Base-by-base conservation (phyloP, 257 asterid genomes). In the Lycium barbarum region DNA sequence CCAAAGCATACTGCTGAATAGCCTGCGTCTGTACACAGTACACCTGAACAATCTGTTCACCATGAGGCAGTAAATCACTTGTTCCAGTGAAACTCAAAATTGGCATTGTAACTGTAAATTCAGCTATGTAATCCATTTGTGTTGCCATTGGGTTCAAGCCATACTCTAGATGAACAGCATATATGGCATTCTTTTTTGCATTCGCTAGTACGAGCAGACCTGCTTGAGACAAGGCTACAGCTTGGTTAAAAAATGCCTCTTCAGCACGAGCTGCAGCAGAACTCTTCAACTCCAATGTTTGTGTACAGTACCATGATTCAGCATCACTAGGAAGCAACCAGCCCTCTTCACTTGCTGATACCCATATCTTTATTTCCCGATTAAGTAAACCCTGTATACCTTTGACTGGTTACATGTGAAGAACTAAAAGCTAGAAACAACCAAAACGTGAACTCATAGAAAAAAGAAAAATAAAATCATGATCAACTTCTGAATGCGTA, bases 1-100 rank as follows among this genome's bases (percentile, higher is more conserved):
- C 98, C 89, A 97, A 87, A 54, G 98, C 99, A 88, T 97, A 95
- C 90, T 95, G 98, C 93, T 97, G 99, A 90, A 97, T 97, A 83
- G 99, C 99, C 87, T 92, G 98, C 3, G 99, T 97, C 91, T 97
- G 99, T 85, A 97, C 98, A 83, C 99, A 95, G 84, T 97, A 97
- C 45, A 97, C 98, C 90, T 93, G 99, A 86, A 95, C 98, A 86
- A 90, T 91, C 86, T 94, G 98, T 81, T 97, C 98, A 54, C 98
- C 98, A 86, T 95, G 93, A 82, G 98, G 96, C 67, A 92, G 92
- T 72, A 90, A 45, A 67, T 93, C 94, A 83, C 98, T 93, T 7
- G 98, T 95, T 84, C 99, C 99, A 2, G 98, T 97, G 89, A 97
- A 95, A 90, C 99, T 97, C 85, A 97, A 92, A 82, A 97, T 95